These are phyloP conservation scores for Serendipita sp. DNA, from an alignment of 768 basidiomycete genomes.

Conservation along the genomic window DNA sequence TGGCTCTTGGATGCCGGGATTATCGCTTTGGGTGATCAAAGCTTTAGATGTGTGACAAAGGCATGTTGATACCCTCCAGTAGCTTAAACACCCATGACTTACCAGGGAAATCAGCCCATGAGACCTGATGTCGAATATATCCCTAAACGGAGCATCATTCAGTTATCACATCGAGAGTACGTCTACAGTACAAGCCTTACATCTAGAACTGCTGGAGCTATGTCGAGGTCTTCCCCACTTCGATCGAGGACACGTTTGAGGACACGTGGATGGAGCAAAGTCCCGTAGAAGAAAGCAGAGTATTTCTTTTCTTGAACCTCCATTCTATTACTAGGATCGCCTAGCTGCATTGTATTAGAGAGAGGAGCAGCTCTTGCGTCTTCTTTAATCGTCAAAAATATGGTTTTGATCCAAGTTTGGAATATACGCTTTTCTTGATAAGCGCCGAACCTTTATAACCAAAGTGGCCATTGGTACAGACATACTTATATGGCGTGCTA, in stretches of 20 bases:
- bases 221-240: slow-evolving; percentile 15
- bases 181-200: neutral
- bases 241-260: slow-evolving; percentile 22
- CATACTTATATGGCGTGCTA: too few species aligned
- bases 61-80: neutral
- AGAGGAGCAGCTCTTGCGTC: too few species aligned
- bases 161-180: neutral
- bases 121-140: neutral
- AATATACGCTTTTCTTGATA: too few species aligned
- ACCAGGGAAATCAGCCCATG: neutral
- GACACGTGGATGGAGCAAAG: slow-evolving; percentile 22
- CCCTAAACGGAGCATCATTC: neutral
- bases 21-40: neutral
- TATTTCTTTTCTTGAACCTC: neutral
- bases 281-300: slow-evolving; percentile 25
- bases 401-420: too few species aligned
- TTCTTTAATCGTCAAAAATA: too few species aligned
- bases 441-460: too few species aligned
- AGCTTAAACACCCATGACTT: neutral
- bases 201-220: slow-evolving; percentile 22
- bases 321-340: too few species aligned
- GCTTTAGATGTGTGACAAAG: neutral
- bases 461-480: too few species aligned
- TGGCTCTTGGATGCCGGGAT: neutral
- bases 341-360: too few species aligned